Percentiles rank a stretch among this genome's conserved stretches.
phyloP scores from a whole-genome alignment of 768 basidiomycete genomes.

The Amanita fuliginea region DNA sequence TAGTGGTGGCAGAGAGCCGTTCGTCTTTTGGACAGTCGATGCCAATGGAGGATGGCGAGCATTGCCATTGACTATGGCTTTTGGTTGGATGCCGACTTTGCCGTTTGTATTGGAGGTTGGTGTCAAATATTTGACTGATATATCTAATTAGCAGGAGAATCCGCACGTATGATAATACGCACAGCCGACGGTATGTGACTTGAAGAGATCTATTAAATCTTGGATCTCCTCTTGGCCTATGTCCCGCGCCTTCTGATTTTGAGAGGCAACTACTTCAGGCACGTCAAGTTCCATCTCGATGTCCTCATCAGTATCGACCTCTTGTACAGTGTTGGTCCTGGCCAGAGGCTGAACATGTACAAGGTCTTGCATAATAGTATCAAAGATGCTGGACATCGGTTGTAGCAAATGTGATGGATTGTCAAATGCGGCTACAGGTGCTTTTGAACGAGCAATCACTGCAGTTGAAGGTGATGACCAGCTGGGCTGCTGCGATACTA shows the following conservation, averaged over 20 bases:
- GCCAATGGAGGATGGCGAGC: neutral
- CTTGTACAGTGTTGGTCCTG: slow-evolving; percentile 8
- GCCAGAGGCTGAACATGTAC: slow-evolving; percentile 16
- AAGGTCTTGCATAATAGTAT: slow-evolving; percentile 32
- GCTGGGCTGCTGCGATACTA: slow-evolving; percentile 13
- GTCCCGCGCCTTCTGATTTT: slow-evolving; percentile 14
- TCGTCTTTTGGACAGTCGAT: neutral
- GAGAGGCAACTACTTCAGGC: slow-evolving; percentile 13
- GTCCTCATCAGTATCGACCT: slow-evolving; percentile 23
- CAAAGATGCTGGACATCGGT: slow-evolving; percentile 52
- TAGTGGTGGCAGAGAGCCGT: neutral
- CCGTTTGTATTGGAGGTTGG: slow-evolving; percentile 3
- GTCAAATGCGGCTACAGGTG: slow-evolving; percentile 42
- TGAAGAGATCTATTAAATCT: slow-evolving; percentile 56
- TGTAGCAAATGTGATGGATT: slow-evolving; percentile 71
- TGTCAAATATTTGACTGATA: slow-evolving; percentile 2
- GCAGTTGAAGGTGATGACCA: slow-evolving; percentile 7
- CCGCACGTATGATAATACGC: slow-evolving; percentile 8
- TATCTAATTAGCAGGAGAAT: neutral
- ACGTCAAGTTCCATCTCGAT: slow-evolving; percentile 33
- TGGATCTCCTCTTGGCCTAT: slow-evolving; percentile 48
- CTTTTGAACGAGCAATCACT: slow-evolving; percentile 16
- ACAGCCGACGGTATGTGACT: slow-evolving; percentile 33
- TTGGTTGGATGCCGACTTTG: neutral
- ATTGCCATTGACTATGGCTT: slow-evolving; percentile 10